Evolutionary conservation across 495 filamentous ascomycete genomes (phyloP), one percentile per base, ranked within the genome.

Genomic region (Monascus purpureus): DNA sequence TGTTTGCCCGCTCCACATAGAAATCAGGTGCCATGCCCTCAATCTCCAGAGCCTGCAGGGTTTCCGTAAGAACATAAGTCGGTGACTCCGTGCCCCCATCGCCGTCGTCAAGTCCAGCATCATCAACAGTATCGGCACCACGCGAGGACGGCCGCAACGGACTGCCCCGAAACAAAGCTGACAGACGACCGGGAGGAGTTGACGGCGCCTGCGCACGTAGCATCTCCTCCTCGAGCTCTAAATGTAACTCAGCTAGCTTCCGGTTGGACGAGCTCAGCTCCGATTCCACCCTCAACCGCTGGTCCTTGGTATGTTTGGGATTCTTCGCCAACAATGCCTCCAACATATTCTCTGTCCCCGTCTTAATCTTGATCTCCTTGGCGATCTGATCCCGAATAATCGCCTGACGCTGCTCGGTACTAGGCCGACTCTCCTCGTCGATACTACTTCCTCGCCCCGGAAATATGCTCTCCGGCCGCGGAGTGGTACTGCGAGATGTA

Each of bases 361-460:
- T 77, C 57, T 93, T 95, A 49, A 96, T 96, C 65, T 96, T 96
- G 57, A 81, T 77, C 52, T 96, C 90, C 45, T 87, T 85, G 29
- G 82, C 86, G 36, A 97, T 76, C 49, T 74, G 72, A 46, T 93
- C 84, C 36, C 77, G 71, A 37, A 92, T 65, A 25, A 72, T 61
- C 16, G 72, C 70, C 42, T 92, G 70, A 11, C 74, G 73, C 52
- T 84, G 73, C 51, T 95, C 88, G 4, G 73, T 71, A 3, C 70
- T 70, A 5, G 58, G 47, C 1, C 64, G 46, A 16, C 68, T 68
- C 6, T 68, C 61, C 25, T 77, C 72, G 19, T 80, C 76, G 35
- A 74, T 66, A 57, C 66, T 77, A 28, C 74, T 68, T 39, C 73
- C 53, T 35, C 57, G 51, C n/a, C 13, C 11, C 6, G 46, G 41